These are phyloP conservation scores for Allium cepa DNA, from an alignment of 106 monocot genomes.

Conservation along the genomic window DNA sequence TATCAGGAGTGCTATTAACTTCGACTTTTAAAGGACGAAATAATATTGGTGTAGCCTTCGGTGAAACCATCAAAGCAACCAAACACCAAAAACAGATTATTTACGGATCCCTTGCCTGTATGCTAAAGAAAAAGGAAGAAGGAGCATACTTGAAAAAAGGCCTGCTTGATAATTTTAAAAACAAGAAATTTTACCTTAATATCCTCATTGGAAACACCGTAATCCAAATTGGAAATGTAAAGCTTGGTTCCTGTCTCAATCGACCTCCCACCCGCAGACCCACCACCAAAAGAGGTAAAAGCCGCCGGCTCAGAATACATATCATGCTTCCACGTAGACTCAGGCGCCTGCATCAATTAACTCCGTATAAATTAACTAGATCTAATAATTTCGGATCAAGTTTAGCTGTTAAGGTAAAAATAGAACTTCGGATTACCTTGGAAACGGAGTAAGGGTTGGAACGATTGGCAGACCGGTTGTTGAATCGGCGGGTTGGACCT, in stretches of 20 bases:
- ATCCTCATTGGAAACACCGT: slow-evolving; percentile 72
- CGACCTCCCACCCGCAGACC: not conserved
- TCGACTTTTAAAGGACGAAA: too few relatives aligned
- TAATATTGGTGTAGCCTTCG: too few relatives aligned
- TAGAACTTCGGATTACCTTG: not conserved
- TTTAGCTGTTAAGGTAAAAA: not conserved
- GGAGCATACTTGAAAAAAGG: too few relatives aligned
- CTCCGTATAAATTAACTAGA: not conserved
- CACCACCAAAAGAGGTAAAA: not conserved
- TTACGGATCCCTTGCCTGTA: too few relatives aligned
- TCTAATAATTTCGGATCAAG: not conserved
- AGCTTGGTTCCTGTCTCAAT: slow-evolving; percentile 80
- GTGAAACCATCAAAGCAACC: too few relatives aligned
- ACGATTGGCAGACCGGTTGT: slow-evolving; percentile 9
- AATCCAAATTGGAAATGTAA: slow-evolving; percentile 77
- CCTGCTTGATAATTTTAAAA: too few relatives aligned
- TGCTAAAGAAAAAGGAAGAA: too few relatives aligned
- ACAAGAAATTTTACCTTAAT: slow-evolving; percentile 30
- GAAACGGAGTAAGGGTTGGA: slow-evolving; percentile 2
- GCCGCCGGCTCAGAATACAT: slow-evolving; percentile 2
- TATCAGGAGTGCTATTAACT: too few relatives aligned
- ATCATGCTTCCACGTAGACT: slow-evolving; percentile 9
- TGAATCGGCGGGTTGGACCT: slow-evolving; percentile 14
- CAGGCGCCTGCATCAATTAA: slow-evolving; percentile 9
- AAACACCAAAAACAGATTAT: too few relatives aligned